Evolutionary conservation across 257 asterid genomes (phyloP).

Genomic region (Ligustrum vulgare): DNA sequence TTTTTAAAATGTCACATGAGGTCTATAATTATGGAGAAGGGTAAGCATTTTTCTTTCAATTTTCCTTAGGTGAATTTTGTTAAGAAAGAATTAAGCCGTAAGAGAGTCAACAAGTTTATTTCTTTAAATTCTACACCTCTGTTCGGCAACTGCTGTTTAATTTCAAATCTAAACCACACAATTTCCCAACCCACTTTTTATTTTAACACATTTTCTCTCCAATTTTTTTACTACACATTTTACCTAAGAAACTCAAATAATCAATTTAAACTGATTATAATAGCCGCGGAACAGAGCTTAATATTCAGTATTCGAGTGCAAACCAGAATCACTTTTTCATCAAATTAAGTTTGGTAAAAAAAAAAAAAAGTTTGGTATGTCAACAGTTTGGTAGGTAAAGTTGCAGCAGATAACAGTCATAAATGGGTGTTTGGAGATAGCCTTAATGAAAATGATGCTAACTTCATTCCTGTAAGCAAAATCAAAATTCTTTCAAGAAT

Average conservation of each 20-base stretch:
- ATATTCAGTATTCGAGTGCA: neutral
- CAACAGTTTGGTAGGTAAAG: slow-evolving; percentile 58
- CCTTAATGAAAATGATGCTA: slow-evolving; percentile 53
- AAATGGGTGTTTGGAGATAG: slow-evolving; percentile 77
- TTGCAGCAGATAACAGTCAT: slow-evolving; percentile 82
- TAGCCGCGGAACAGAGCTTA: too few relatives aligned
- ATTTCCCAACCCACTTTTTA: too few relatives aligned
- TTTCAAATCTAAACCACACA: too few relatives aligned
- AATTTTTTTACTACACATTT: too few relatives aligned
- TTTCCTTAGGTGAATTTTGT: slow-evolving; percentile 1
- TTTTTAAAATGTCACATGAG: slow-evolving; percentile 85
- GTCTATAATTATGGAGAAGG: slow-evolving; percentile 90
- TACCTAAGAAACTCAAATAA: too few relatives aligned
- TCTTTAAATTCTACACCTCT: neutral
- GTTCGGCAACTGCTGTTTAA: too few relatives aligned
- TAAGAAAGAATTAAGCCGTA: neutral
- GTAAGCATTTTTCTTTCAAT: slow-evolving; percentile 24
- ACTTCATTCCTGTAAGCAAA: slow-evolving; percentile 54
- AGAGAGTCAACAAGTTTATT: neutral
- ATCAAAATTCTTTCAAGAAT: neutral
- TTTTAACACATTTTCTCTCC: too few relatives aligned
- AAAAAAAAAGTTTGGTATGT: too few relatives aligned
- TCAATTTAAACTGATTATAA: too few relatives aligned
- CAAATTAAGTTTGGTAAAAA: too few relatives aligned
- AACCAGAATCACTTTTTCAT: neutral